Percentiles rank a stretch among this genome's conserved stretches.
These are phyloP conservation scores for Collybia sordida DNA, from an alignment of 768 basidiomycete species.

Conservation along the genomic window DNA sequence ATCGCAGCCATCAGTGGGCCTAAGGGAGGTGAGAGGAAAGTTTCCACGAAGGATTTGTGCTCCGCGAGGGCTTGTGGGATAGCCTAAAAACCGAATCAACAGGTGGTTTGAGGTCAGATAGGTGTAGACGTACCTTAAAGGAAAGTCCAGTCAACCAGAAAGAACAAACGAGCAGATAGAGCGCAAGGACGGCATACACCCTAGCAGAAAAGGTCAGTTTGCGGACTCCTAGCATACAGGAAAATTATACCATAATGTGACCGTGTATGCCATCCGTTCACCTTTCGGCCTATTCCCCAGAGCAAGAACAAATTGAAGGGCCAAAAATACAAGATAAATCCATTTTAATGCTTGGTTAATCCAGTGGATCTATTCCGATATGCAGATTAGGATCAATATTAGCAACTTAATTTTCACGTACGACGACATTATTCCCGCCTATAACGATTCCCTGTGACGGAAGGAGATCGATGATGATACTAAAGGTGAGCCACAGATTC, in stretches of 20 bases:
- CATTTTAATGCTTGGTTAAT: slow-evolving; percentile 80
- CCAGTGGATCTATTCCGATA: slow-evolving; percentile 74
- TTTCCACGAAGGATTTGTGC: slow-evolving; percentile 52
- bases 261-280: slow-evolving; percentile 68
- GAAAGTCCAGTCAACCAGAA: slow-evolving; percentile 81
- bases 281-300: slow-evolving; percentile 85
- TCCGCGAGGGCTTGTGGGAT: slow-evolving; percentile 50
- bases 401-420: slow-evolving; percentile 35
- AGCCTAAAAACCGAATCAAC: slow-evolving; percentile 28
- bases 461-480: slow-evolving; percentile 89
- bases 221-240: not conserved
- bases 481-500: slow-evolving; percentile 94
- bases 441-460: slow-evolving; percentile 54
- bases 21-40: slow-evolving; percentile 76
- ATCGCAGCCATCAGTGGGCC: slow-evolving; percentile 85
- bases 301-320: slow-evolving; percentile 57
- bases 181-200: slow-evolving; percentile 82
- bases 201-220: slow-evolving; percentile 27
- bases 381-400: not conserved
- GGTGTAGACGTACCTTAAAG: slow-evolving; percentile 62
- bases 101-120: not conserved
- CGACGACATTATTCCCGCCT: slow-evolving; percentile 70
- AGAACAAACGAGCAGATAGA: slow-evolving; percentile 87
- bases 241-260: slow-evolving; percentile 69
- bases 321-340: slow-evolving; percentile 87